Evolutionary conservation across 495 filamentous ascomycete genomes (phyloP).

Genomic region (Daldinia bambusicola): DNA sequence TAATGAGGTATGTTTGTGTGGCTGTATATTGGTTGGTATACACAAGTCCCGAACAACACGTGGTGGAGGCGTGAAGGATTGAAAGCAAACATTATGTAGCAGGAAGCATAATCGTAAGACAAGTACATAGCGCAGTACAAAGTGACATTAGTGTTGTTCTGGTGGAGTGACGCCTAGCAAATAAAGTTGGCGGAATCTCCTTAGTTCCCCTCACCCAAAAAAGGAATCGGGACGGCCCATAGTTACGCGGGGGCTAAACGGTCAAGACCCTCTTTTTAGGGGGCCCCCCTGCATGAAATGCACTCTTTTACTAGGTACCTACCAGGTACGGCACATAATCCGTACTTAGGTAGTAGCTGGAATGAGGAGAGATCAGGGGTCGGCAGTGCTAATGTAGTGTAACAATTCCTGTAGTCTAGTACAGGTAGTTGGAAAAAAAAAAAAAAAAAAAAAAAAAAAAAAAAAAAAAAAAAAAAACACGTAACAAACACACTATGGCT

Average conservation of each 20-base stretch:
- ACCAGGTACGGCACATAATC: not conserved
- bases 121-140: not conserved
- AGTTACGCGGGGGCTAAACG: slow-evolving; percentile 2
- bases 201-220: not conserved
- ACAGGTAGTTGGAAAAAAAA: no score
- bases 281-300: slow-evolving; percentile 7
- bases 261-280: slow-evolving; percentile 22
- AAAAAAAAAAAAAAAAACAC: no score
- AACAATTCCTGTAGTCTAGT: no score
- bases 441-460: no score
- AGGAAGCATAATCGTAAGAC: not conserved
- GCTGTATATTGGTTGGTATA: no score
- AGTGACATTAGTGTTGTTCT: not conserved
- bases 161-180: slow-evolving; percentile 3
- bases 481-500: no score
- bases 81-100: no score
- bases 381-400: no score
- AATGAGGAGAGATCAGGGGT: not conserved
- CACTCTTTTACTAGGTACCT: not conserved
- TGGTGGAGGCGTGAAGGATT: no score
- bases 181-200: not conserved
- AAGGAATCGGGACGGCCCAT: slow-evolving; percentile 11
- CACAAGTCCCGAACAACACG: no score
- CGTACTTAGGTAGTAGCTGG: not conserved
- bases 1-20: no score